Conservation (phyloP, 495 filamentous ascomycete genomes). For the Endocarpon pusillum region DNA sequence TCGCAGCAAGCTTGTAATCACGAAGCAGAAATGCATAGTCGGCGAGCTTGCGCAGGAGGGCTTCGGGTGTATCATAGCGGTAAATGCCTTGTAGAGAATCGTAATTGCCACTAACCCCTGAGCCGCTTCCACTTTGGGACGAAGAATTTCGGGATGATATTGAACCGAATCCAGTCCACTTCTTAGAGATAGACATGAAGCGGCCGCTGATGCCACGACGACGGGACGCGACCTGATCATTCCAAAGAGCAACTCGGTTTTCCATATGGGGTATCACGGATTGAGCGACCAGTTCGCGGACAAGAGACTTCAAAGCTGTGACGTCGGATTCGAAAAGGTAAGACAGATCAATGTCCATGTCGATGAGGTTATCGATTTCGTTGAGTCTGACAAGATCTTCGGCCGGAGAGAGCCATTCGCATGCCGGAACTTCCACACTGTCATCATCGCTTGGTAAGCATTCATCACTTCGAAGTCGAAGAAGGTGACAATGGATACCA, state of each 20-base stretch:
- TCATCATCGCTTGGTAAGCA: constrained; percentile 89
- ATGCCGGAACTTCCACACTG: constrained; percentile 57
- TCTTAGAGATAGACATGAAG: constrained; percentile 81
- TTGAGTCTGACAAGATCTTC: constrained; percentile 66
- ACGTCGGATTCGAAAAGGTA: constrained; percentile 87
- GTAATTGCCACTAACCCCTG: constrained; percentile 47
- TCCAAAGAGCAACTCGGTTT: constrained; percentile 75
- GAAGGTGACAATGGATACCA: constrained; percentile 83
- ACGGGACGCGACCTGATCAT: constrained; percentile 88
- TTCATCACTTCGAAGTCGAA: constrained; percentile 66
- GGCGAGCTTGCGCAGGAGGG: constrained; percentile 78
- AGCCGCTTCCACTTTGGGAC: constrained; percentile 2
- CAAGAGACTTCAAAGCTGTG: constrained; percentile 67
- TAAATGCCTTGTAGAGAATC: constrained; percentile 65
- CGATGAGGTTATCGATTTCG: constrained; percentile 31
- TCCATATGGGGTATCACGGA: constrained; percentile 93
- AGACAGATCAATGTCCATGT: constrained; percentile 50
- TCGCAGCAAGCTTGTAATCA: constrained; percentile 84
- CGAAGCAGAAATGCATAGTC: constrained; percentile 94
- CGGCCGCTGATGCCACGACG: constrained; percentile 73
- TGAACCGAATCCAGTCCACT: constrained; percentile 65
- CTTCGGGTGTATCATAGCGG: constrained; percentile 65
- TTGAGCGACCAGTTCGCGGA: constrained; percentile 85
- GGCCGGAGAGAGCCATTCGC: constrained; percentile 74
- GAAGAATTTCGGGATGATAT: constrained; percentile 20